Percentiles rank a stretch among this genome's conserved stretches.
phyloP scores from a whole-genome alignment of 2,329 filamentous ascomycete species.

The Byssochlamys sp. region DNA sequence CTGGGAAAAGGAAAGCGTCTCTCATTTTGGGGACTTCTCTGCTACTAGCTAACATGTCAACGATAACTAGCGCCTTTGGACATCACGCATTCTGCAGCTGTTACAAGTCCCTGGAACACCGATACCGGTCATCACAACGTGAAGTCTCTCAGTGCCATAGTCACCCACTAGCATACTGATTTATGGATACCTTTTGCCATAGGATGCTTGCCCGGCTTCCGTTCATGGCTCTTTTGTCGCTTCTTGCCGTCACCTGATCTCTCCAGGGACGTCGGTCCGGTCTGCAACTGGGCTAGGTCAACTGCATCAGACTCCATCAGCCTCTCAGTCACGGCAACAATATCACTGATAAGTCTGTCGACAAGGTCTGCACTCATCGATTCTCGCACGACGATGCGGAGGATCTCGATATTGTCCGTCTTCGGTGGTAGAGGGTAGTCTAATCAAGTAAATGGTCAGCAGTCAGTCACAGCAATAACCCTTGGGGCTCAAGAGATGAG shows the following conservation, averaged over 20 bases:
- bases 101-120: not conserved
- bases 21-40: not conserved
- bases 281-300: constrained; percentile 44
- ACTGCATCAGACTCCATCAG: constrained; percentile 46
- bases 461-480: not conserved
- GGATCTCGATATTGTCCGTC: constrained; percentile 54
- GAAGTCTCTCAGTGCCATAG: not conserved
- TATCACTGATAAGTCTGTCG: constrained; percentile 53
- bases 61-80: not conserved
- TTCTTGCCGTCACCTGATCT: constrained; percentile 24
- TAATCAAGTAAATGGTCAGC: constrained; percentile 9
- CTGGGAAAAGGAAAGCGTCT: not conserved
- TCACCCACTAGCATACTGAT: not conserved
- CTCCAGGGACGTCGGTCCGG: constrained; percentile 29
- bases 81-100: not conserved
- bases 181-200: not conserved
- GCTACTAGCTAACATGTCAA: not conserved
- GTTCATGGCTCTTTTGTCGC: constrained; percentile 1
- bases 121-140: not conserved
- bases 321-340: constrained; percentile 51
- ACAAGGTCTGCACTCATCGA: constrained; percentile 60
- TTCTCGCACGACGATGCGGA: constrained; percentile 59
- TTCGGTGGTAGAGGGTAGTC: constrained; percentile 57
- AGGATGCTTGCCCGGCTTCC: not conserved
- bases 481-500: not conserved